Conservation (phyloP, 2,329 filamentous ascomycete genomes). For the Passalora sequoiae region DNA sequence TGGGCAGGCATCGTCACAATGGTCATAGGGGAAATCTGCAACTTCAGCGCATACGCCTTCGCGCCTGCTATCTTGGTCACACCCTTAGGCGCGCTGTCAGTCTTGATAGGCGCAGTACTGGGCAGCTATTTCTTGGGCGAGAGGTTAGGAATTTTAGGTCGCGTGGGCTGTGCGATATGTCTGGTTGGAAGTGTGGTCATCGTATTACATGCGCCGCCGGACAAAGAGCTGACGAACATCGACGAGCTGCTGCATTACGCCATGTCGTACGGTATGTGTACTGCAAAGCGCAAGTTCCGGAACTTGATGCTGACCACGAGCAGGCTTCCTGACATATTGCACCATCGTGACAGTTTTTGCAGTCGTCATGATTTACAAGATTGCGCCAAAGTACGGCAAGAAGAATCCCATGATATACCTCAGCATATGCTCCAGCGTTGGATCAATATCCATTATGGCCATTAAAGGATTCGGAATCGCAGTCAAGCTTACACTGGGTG, state of each 20-base stretch:
- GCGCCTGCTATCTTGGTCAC: constrained; percentile 98
- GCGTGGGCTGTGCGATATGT: constrained; percentile 92
- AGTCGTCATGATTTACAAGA: constrained; percentile 89
- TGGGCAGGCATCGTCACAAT: constrained; percentile 92
- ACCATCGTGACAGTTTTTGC: constrained; percentile 75
- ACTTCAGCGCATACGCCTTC: constrained; percentile 97
- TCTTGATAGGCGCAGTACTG: constrained; percentile 86
- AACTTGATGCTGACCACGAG: constrained; percentile 7
- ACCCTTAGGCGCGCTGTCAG: constrained; percentile 85
- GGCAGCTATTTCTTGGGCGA: constrained; percentile 93
- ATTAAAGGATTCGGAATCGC: constrained; percentile 98
- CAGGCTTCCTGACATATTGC: constrained; percentile 88
- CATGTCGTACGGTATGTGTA: constrained; percentile 73
- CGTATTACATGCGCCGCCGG: constrained; percentile 91
- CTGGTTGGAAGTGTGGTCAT: constrained; percentile 95
- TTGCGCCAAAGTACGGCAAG: constrained; percentile 84
- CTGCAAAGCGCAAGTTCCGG: not conserved
- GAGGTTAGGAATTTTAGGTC: constrained; percentile 81
- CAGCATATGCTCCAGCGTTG: constrained; percentile 95
- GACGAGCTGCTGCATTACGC: constrained; percentile 89
- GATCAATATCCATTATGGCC: constrained; percentile 97
- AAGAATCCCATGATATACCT: constrained; percentile 95
- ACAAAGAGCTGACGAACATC: constrained; percentile 84
- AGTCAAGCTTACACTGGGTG: constrained; percentile 85
- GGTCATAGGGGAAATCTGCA: constrained; percentile 87